A percentile compares a stretch with the other conserved stretches of the same genome.
Conservation (phyloP, 805 yeast species). For the Starmerella asiatica region DNA sequence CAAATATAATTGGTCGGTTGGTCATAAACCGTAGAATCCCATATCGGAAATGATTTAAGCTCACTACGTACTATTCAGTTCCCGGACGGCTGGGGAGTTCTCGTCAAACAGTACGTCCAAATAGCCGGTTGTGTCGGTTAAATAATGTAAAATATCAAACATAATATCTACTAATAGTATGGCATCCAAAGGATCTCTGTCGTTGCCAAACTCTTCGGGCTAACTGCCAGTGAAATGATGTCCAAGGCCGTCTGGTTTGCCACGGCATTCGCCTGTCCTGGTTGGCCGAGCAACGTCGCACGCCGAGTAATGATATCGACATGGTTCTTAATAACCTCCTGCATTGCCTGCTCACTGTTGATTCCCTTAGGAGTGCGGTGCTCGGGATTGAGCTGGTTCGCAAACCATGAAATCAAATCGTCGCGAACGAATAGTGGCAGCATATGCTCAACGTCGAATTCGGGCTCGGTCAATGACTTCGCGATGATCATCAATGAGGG, state of each 20-base stretch:
- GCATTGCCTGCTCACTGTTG: slow-evolving; percentile 68
- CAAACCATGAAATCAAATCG: slow-evolving; percentile 85
- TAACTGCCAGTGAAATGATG: slow-evolving; percentile 84
- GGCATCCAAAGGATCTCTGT: slow-evolving; percentile 95
- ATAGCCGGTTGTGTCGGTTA: too few species aligned
- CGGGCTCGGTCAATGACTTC: slow-evolving; percentile 78
- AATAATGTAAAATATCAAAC: too few species aligned
- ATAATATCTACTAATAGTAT: slow-evolving; percentile 39
- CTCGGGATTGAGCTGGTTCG: slow-evolving; percentile 44
- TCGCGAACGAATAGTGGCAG: slow-evolving; percentile 90
- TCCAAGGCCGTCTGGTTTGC: slow-evolving; percentile 85
- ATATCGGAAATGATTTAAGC: too few species aligned
- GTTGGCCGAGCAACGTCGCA: slow-evolving; percentile 61
- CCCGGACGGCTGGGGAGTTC: too few species aligned
- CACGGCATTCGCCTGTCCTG: slow-evolving; percentile 43
- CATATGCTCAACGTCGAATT: slow-evolving; percentile 80
- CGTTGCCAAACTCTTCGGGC: slow-evolving; percentile 82
- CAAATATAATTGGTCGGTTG: too few species aligned
- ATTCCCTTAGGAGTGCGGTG: slow-evolving; percentile 48
- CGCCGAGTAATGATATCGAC: slow-evolving; percentile 74
- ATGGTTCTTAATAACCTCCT: slow-evolving; percentile 77
- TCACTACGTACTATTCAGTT: too few species aligned
- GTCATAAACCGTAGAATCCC: too few species aligned
- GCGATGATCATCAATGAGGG: slow-evolving; percentile 76
- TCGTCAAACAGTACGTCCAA: too few species aligned